Evolutionary conservation across 2,329 filamentous ascomycete species (phyloP).

Genomic region (Cercospora beticola): DNA sequence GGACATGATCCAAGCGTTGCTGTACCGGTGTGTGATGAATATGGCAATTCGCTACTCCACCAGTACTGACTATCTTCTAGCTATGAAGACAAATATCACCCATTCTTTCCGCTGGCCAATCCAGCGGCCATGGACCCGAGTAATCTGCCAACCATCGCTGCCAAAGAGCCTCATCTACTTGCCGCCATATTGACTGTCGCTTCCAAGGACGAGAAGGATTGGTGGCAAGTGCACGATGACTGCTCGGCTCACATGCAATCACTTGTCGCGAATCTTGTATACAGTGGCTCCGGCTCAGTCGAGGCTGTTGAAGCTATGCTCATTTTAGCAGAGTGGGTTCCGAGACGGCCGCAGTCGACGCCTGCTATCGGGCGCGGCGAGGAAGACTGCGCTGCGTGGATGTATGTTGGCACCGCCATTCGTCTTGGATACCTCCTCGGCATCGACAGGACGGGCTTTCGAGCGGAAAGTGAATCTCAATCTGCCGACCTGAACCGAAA

Average conservation of each 20-base stretch:
- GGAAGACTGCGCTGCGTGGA: constrained; percentile 39
- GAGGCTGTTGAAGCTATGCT: constrained; percentile 39
- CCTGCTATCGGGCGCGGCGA: constrained; percentile 36
- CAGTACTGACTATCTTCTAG: constrained; percentile 6
- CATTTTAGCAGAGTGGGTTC: constrained; percentile 38
- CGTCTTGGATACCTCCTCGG: constrained; percentile 38
- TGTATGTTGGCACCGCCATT: constrained; percentile 39
- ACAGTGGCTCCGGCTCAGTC: constrained; percentile 34
- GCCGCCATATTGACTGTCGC: constrained; percentile 38
- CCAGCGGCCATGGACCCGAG: constrained; percentile 32
- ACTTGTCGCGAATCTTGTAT: constrained; percentile 35
- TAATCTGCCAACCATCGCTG: constrained; percentile 32
- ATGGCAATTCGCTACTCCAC: neutral
- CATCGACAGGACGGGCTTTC: constrained; percentile 38
- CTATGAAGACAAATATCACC: constrained; percentile 38
- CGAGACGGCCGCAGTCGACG: constrained; percentile 31
- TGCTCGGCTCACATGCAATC: constrained; percentile 39
- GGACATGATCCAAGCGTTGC: constrained; percentile 33
- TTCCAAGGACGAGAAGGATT: constrained; percentile 37
- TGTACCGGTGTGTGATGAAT: constrained; percentile 25
- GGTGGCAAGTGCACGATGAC: constrained; percentile 37
- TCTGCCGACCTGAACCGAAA: constrained; percentile 36
- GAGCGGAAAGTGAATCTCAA: constrained; percentile 31
- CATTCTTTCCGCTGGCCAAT: constrained; percentile 37
- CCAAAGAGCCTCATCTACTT: constrained; percentile 35